Evolutionary conservation across 2,329 filamentous ascomycete genomes (phyloP).

Genomic region (Aspergillus sp.): DNA sequence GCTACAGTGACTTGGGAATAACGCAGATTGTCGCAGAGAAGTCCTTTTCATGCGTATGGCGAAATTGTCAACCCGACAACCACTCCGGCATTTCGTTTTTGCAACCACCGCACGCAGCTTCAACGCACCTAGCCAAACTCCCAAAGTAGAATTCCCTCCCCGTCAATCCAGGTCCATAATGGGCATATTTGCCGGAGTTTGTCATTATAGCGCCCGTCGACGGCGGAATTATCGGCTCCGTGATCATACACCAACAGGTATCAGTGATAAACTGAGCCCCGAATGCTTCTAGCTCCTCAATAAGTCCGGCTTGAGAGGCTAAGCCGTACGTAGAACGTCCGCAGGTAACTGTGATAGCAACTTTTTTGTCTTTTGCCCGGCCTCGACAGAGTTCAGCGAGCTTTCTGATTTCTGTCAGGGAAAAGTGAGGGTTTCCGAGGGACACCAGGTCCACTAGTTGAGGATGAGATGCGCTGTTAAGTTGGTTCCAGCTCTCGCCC

Average conservation of each 20-base stretch:
- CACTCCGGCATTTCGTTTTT: neutral
- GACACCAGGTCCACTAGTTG: conserved; percentile 33
- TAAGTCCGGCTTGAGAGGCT: conserved; percentile 22
- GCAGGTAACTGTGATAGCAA: conserved; percentile 17
- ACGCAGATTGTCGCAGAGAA: too few species aligned
- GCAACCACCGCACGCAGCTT: conserved; percentile 13
- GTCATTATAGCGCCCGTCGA: conserved; percentile 33
- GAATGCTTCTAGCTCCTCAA: conserved; percentile 28
- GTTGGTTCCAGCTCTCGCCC: conserved; percentile 7
- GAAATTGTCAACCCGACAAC: neutral
- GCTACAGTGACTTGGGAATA: too few species aligned
- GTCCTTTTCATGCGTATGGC: too few species aligned
- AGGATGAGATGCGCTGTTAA: conserved; percentile 14
- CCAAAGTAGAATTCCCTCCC: conserved; percentile 20
- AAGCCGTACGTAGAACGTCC: conserved; percentile 11
- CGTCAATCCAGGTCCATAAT: conserved; percentile 30
- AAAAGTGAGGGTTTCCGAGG: conserved; percentile 43
- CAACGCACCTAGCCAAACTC: conserved; percentile 18
- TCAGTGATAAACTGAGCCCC: conserved; percentile 39
- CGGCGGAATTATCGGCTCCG: conserved; percentile 31
- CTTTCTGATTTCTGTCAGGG: conserved; percentile 29
- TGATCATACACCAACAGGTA: conserved; percentile 45
- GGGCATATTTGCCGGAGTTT: conserved; percentile 44
- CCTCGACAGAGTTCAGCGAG: conserved; percentile 26
- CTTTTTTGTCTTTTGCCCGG: conserved; percentile 12